Base-by-base conservation (phyloP, 768 basidiomycete genomes). In the Trametopsis cervina region DNA sequence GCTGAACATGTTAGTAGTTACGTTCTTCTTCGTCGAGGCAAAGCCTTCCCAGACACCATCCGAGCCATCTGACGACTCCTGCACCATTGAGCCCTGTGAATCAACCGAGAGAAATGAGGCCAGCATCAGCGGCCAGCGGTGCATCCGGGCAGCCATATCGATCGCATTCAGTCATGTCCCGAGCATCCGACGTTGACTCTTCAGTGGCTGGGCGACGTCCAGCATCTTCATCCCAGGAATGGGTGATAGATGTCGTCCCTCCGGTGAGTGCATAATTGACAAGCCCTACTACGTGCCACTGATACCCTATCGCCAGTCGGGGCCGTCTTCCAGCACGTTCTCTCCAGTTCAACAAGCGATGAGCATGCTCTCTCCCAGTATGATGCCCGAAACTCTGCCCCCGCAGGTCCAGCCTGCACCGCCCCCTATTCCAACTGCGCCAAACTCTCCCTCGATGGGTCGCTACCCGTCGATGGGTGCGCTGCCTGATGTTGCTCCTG, bases 241-340 rank as follows among this genome's bases (percentile, higher is more conserved):
- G 55, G 24, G 40, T 36, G 22, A 61, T 63, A 33, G 23, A 46
- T 4, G 48, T 63, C 12, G 53, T 55, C 21, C 57, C 60, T 42
- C 60, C 62, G 11, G 62, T 63, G 40, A 39, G 62, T 57, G 6
- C 7, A 45, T 18, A 18, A 13, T 20, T n/a, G n/a, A n/a, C n/a
- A n/a, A n/a, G n/a, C n/a, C n/a, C n/a, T n/a, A n/a, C n/a, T n/a
- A n/a, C n/a, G n/a, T 2, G 25, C 20, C 12, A 42, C 27, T 39
- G 37, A 42, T 18, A 26, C 17, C 29, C 29, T 27, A 37, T 42
- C 26, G 13, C 7, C 23, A 60, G 59, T 60, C 60, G 33, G 59
- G 46, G 10, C 40, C 48, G 2, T 60, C 61, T 2, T 53, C 49
- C 15, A 20, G 41, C 4, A n/a, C 13, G 36, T 44, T 47, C 7